Evolutionary conservation across 352 stramenopile genomes (phyloP), one percentile per base, ranked within the genome.

Genomic region (Pythium rishiriense): DNA sequence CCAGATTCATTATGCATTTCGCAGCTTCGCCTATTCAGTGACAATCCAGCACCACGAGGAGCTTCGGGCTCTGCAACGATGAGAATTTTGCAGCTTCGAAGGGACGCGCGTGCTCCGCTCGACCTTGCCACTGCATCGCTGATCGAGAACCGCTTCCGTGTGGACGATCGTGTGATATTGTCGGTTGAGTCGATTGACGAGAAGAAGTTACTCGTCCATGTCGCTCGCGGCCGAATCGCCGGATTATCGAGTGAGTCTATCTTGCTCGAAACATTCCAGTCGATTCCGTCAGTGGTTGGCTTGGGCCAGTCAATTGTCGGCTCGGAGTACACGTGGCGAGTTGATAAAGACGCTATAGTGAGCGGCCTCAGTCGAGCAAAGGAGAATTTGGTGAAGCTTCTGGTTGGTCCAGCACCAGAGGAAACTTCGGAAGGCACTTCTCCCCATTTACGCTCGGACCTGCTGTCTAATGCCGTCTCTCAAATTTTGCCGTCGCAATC

Each of bases 281-380:
- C 57, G 9, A 83, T 94, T 29, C 83, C 86, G 21, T 72, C 64
- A 11, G 79, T 90, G 10, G 72, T 94, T n/a, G 68, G 56, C 21
- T 73, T 53, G 12, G 86, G 86, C 0, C 39, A 77, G 43, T 93
- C 86, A 17, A 59, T 72, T 9, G 83, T 94, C 14, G 86, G 86
- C 0, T 74, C 73, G 25, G 45, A 79, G 17, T 92, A 81, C 53
- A 82, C 73, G 2, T 94, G 82, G 79, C 78, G 86, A 48, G 50
- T 94, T n/a, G 86, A 94, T 64, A 89, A 90, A 69, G 78, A 94
- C 28, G 48, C 71, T 15, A 85, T 91, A 17, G 69, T 79, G 52
- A 90, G 75, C 50, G 83, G 79, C n/a, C 74, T 93, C 39, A 75
- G 62, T 64, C 75, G 81, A 14, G 81, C 86, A 1, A 94, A 90